Base-by-base conservation (phyloP, 306 rosid genomes). In the Dalbergia cochinchinensis region DNA sequence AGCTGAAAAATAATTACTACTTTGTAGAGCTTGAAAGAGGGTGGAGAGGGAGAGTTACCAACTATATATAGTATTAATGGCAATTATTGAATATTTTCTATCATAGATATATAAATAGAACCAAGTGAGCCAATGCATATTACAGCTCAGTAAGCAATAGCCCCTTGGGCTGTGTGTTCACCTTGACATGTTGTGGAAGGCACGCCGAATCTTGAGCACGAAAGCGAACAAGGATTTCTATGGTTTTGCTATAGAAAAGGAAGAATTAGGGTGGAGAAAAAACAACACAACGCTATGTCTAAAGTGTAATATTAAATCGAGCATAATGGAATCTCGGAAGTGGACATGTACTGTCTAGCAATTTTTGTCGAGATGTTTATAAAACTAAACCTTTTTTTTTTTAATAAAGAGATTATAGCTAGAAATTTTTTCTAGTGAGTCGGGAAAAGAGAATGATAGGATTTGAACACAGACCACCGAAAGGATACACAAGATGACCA, bases 1-100 rank as follows among this genome's bases (percentile, higher is more conserved):
- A 71, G 65, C 15, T 69, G 51, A 83, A 51, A 81, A 62, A 37
- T 90, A 75, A 86, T 66, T 72, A 15, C 19, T 53, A 14, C 80
- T 66, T 60, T 68, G 65, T 76, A 60, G 54, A 85, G 74, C 69
- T 71, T 44, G 34, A 65, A 69, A 64, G 39, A 51, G 16, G 12
- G 47, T 34, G 5, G 54, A 4, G 6, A 48, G 53, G 44, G 4
- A 74, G 19, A 19, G 64, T 54, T 26, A 68, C 64, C 37, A 47
- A 65, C 7, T 53, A 45, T 54, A 78, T 61, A 22, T 22, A 77
- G 33, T 65, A 22, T 26, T 26, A 58, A 74, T 75, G 69, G 15
- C 7, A 77, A 68, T 78, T 62, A 65, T 47, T 60, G 0, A 53
- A 0, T 50, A 64, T 65, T 66, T 78, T 71, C 26, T 50, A 48